Evolutionary conservation across 208 protist genomes (phyloP).

Genomic region (Trypanosoma scelopori): DNA sequence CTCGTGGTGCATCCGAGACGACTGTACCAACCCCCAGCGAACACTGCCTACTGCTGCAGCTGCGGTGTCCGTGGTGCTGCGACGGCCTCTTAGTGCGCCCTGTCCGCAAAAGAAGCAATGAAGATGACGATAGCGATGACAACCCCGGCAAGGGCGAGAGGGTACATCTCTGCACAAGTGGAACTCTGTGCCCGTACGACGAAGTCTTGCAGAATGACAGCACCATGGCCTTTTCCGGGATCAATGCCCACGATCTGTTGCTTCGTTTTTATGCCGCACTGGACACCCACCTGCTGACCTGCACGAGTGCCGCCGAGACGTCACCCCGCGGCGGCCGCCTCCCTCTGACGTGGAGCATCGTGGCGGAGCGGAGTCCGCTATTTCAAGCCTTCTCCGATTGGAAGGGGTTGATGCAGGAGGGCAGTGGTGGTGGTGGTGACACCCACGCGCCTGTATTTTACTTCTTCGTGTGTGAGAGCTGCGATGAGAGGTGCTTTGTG

Average conservation of each 20-base stretch:
- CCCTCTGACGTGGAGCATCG: slow-evolving; percentile 15
- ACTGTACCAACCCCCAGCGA: too few species aligned
- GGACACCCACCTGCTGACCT: slow-evolving; percentile 20
- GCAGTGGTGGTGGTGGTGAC: not conserved
- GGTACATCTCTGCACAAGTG: slow-evolving; percentile 24
- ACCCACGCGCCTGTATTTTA: slow-evolving; percentile 27
- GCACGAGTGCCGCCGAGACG: not conserved
- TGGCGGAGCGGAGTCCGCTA: slow-evolving; percentile 23
- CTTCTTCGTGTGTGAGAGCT: slow-evolving; percentile 29
- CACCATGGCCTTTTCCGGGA: slow-evolving; percentile 32
- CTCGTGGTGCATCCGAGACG: not conserved
- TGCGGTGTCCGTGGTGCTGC: slow-evolving; percentile 39
- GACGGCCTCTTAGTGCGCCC: slow-evolving; percentile 19
- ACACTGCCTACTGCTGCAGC: not conserved
- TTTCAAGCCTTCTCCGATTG: slow-evolving; percentile 3
- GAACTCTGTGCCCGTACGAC: slow-evolving; percentile 7
- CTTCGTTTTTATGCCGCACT: slow-evolving; percentile 23
- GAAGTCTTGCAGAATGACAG: slow-evolving; percentile 20
- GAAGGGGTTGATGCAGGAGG: not conserved
- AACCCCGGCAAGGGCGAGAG: too few species aligned
- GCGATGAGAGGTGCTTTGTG: slow-evolving; percentile 27
- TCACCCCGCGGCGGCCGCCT: not conserved
- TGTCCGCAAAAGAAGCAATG: not conserved
- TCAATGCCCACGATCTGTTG: slow-evolving; percentile 9
- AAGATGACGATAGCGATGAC: not conserved